A percentile compares a stretch with the other conserved stretches of the same genome.
Conservation (phyloP, 106 monocot genomes). For the Iris macrosiphon region DNA sequence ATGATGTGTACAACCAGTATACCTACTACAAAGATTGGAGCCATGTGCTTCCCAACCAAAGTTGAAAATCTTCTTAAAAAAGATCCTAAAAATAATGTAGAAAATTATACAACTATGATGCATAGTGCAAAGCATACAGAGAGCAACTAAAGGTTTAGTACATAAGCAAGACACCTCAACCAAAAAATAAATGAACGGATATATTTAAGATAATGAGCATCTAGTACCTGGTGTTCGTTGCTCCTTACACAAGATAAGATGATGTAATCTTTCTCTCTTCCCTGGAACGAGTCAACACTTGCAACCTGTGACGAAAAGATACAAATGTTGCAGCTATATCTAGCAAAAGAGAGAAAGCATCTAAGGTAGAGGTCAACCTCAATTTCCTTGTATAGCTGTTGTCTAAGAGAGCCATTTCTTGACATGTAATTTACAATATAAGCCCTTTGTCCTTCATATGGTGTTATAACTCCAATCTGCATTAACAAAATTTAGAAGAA, state of each 20-base stretch:
- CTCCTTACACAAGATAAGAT: constrained; percentile 98
- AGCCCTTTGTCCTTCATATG: constrained; percentile 98
- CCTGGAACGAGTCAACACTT: constrained; percentile 99
- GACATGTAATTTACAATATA: constrained; percentile 99
- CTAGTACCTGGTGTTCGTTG: constrained; percentile 99
- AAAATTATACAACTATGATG: too few relatives aligned
- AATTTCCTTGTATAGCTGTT: constrained; percentile 99
- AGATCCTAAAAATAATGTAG: too few relatives aligned
- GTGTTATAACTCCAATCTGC: constrained; percentile 99
- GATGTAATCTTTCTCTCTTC: constrained; percentile 98
- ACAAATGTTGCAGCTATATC: constrained; percentile 1
- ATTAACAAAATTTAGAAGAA: constrained; percentile 3
- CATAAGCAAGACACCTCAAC: too few relatives aligned
- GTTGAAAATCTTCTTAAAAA: too few relatives aligned
- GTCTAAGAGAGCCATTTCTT: constrained; percentile 93
- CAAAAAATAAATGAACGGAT: too few relatives aligned
- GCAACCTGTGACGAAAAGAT: constrained; percentile 61
- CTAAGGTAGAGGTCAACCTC: constrained; percentile 45
- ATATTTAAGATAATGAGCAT: too few relatives aligned
- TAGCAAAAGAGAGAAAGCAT: background rate
- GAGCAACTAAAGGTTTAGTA: too few relatives aligned
- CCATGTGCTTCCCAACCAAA: too few relatives aligned
- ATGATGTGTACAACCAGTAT: too few relatives aligned
- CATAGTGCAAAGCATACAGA: too few relatives aligned
- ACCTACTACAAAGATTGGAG: too few relatives aligned